Evolutionary conservation across 2,329 filamentous ascomycete species (phyloP).

Genomic region (Cytospora mali): DNA sequence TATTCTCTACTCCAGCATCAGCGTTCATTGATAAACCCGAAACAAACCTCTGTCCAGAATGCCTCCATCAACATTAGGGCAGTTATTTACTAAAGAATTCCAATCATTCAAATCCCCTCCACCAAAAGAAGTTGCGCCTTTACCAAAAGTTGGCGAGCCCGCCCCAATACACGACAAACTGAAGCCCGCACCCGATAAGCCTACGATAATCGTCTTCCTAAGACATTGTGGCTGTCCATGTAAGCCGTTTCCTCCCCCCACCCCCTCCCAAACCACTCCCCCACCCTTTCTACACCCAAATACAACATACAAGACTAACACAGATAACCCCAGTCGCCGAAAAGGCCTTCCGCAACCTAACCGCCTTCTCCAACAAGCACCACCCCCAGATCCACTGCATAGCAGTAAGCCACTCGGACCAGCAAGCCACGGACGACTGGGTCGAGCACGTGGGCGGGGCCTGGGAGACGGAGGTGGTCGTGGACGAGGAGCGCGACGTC

Average conservation of each 20-base stretch:
- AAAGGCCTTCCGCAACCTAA: conserved; percentile 62
- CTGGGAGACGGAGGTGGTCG: conserved; percentile 60
- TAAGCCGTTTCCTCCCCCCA: conserved; percentile 41
- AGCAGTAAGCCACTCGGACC: conserved; percentile 63
- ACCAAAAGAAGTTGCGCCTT: conserved; percentile 46
- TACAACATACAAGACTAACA: neutral
- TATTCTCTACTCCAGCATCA: neutral
- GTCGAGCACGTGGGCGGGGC: conserved; percentile 58
- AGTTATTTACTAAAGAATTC: conserved; percentile 24
- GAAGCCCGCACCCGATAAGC: conserved; percentile 54
- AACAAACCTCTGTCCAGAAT: conserved; percentile 2
- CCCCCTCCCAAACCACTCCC: neutral
- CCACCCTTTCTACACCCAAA: neutral
- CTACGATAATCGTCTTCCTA: conserved; percentile 67
- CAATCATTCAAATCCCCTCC: conserved; percentile 27
- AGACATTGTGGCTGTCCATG: conserved; percentile 76
- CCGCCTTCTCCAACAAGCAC: conserved; percentile 53
- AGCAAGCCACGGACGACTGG: conserved; percentile 59
- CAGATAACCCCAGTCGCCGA: conserved; percentile 59
- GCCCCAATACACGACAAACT: conserved; percentile 60
- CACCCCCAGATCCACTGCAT: conserved; percentile 55
- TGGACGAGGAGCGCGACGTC: conserved; percentile 61
- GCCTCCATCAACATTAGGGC: conserved; percentile 3
- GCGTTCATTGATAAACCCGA: neutral
- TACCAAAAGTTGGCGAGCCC: conserved; percentile 55